phyloP scores from a whole-genome alignment of 2,329 filamentous ascomycete species.

The Tolypocladium guangdongense region DNA sequence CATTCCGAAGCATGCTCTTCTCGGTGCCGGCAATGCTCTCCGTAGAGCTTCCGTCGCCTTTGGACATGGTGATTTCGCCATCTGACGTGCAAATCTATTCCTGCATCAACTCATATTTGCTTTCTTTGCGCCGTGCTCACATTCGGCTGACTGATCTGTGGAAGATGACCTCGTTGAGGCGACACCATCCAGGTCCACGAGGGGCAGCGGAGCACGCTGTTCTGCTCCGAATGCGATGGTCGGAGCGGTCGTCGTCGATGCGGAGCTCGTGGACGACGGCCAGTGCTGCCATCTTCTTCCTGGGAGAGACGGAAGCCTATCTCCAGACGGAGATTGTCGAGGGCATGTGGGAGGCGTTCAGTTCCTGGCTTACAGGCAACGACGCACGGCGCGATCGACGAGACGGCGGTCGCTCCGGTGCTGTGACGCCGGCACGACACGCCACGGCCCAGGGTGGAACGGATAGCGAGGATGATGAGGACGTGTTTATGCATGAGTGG shows the following conservation, averaged over 20 bases:
- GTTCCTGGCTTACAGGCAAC: constrained; percentile 55
- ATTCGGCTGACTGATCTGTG: constrained; percentile 76
- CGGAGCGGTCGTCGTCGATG: constrained; percentile 53
- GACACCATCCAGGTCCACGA: constrained; percentile 62
- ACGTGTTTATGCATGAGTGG: neutral
- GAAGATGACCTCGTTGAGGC: constrained; percentile 70
- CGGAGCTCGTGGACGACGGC: constrained; percentile 84
- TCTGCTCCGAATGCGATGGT: constrained; percentile 52
- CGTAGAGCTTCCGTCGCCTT: constrained; percentile 62
- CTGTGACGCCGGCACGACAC: constrained; percentile 11
- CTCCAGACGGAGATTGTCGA: constrained; percentile 83
- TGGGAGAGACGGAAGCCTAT: constrained; percentile 79
- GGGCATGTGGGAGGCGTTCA: constrained; percentile 70
- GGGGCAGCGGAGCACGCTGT: constrained; percentile 49
- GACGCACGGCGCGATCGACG: constrained; percentile 16
- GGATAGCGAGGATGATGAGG: neutral
- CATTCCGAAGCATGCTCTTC: constrained; percentile 74
- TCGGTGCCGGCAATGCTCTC: constrained; percentile 60
- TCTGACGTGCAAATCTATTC: constrained; percentile 73
- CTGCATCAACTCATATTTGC: constrained; percentile 74
- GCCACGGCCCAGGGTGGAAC: neutral
- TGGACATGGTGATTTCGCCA: constrained; percentile 76
- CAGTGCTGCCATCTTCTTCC: constrained; percentile 76
- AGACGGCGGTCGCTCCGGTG: constrained; percentile 10
- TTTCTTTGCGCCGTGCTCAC: constrained; percentile 77